These are phyloP conservation scores for Chalciporus sp. DNA, from an alignment of 1,284 basidiomycete genomes.

Conservation along the genomic window DNA sequence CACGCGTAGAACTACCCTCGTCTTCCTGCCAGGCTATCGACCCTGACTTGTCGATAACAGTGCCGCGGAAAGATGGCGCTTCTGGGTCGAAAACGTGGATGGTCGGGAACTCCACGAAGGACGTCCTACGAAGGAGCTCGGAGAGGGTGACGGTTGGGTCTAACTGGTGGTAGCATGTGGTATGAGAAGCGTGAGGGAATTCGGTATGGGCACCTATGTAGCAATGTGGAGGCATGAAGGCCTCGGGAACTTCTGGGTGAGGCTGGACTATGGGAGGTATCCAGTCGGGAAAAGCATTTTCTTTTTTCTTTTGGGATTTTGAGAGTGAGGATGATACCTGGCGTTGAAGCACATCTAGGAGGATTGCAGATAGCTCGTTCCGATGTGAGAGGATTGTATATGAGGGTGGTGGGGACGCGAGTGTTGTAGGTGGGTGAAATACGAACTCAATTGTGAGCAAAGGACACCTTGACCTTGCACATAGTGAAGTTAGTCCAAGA, in stretches of 20 bases:
- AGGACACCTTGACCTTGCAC: constrained; percentile 61
- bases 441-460: constrained; percentile 74
- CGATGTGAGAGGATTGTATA: constrained; percentile 59
- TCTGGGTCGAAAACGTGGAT: constrained; percentile 70
- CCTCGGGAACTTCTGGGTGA: constrained; percentile 54
- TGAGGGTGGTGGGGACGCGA: constrained; percentile 41
- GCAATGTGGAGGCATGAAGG: constrained; percentile 58
- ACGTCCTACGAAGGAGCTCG: constrained; percentile 54
- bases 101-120: constrained; percentile 81
- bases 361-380: constrained; percentile 52
- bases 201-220: constrained; percentile 54
- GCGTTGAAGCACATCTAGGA: constrained; percentile 51
- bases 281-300: constrained; percentile 51
- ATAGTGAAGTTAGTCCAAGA: constrained; percentile 5
- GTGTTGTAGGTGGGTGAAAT: constrained; percentile 54
- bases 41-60: constrained; percentile 55
- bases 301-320: constrained; percentile 39
- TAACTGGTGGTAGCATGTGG: constrained; percentile 57
- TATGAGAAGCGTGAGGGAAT: constrained; percentile 26
- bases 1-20: constrained; percentile 36
- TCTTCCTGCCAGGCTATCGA: constrained; percentile 41
- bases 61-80: constrained; percentile 52
- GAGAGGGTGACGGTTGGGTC: constrained; percentile 52
- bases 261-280: constrained; percentile 51
- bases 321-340: constrained; percentile 35